These are phyloP conservation scores for Schizosaccharomyces versatilis DNA, from an alignment of 1,139 yeast genomes.

Conservation along the genomic window DNA sequence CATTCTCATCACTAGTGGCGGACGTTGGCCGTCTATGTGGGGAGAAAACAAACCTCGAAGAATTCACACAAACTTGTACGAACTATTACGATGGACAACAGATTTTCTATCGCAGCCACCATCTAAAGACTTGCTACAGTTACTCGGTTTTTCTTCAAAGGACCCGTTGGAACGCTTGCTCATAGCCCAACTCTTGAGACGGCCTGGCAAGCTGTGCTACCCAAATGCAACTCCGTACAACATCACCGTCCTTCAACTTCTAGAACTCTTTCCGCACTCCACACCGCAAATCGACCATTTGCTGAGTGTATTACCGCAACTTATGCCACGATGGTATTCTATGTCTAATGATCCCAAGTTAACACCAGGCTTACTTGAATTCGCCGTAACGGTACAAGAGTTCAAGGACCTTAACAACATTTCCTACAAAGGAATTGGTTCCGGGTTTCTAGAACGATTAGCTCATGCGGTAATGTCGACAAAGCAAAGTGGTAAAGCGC, in stretches of 20 bases:
- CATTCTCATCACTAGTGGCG: slow-evolving; percentile 13
- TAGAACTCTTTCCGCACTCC: slow-evolving; percentile 14
- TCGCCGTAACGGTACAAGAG: slow-evolving; percentile 16
- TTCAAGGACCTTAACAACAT: slow-evolving; percentile 13
- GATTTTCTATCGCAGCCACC: slow-evolving; percentile 14
- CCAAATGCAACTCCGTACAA: slow-evolving; percentile 10
- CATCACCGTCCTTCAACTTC: slow-evolving; percentile 14
- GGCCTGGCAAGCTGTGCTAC: slow-evolving; percentile 14
- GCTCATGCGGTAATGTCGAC: slow-evolving; percentile 7
- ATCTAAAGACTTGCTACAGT: slow-evolving; percentile 12
- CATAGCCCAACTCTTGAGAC: slow-evolving; percentile 13
- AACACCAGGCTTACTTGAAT: slow-evolving; percentile 12
- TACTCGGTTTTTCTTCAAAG: slow-evolving; percentile 12
- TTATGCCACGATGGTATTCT: slow-evolving; percentile 16
- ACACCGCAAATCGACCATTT: slow-evolving; percentile 13
- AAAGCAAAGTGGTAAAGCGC: neutral
- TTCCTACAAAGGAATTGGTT: slow-evolving; percentile 12
- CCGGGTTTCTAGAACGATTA: slow-evolving; percentile 13
- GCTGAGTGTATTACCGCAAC: slow-evolving; percentile 14
- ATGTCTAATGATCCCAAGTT: slow-evolving; percentile 14
- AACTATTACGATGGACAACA: slow-evolving; percentile 15
- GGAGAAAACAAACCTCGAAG: slow-evolving; percentile 14
- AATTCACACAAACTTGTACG: slow-evolving; percentile 12
- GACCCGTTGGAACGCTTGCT: slow-evolving; percentile 12
- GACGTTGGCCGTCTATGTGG: slow-evolving; percentile 17